Percentiles rank a stretch among this genome's conserved stretches.
These are phyloP conservation scores for Boletus coccyginus DNA, from an alignment of 768 basidiomycete species.

Conservation along the genomic window DNA sequence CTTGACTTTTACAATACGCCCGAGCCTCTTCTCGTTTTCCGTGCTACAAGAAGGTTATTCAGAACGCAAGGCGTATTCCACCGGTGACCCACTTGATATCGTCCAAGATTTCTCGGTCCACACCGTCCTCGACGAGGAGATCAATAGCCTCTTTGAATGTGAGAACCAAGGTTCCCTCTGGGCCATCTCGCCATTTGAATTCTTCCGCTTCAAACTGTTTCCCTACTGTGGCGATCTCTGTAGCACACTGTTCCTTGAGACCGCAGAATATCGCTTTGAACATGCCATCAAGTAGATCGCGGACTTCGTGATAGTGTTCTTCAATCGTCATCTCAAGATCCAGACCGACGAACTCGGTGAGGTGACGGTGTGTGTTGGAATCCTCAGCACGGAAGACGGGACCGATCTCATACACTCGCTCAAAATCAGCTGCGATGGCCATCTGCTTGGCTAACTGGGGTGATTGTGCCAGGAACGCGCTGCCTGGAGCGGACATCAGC, in stretches of 20 bases:
- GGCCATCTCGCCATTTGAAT: constrained; percentile 79
- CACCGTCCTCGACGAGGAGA: constrained; percentile 83
- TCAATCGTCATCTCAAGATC: constrained; percentile 99
- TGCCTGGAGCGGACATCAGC: constrained; percentile 46
- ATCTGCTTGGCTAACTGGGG: constrained; percentile 99
- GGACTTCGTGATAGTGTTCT: constrained; percentile 97
- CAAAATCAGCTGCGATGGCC: constrained; percentile 98
- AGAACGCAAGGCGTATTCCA: not conserved
- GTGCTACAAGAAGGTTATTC: constrained; percentile 54
- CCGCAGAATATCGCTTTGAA: constrained; percentile 85
- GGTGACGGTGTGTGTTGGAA: constrained; percentile 94
- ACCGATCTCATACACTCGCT: constrained; percentile 96
- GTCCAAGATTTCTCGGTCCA: constrained; percentile 71
- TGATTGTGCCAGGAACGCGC: constrained; percentile 92
- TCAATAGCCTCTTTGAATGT: constrained; percentile 87
- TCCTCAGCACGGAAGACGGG: constrained; percentile 97
- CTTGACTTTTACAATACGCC: constrained; percentile 84
- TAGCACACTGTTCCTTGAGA: constrained; percentile 68
- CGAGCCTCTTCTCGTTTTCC: constrained; percentile 92
- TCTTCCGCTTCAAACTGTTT: constrained; percentile 94
- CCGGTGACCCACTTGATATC: constrained; percentile 74
- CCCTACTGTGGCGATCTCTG: constrained; percentile 79
- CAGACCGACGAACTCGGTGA: constrained; percentile 97
- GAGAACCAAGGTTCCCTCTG: constrained; percentile 76
- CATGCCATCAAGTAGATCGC: constrained; percentile 87